These are phyloP conservation scores for Pseudogymnoascus sp. DNA, from an alignment of 2,329 filamentous ascomycete genomes.

Conservation along the genomic window DNA sequence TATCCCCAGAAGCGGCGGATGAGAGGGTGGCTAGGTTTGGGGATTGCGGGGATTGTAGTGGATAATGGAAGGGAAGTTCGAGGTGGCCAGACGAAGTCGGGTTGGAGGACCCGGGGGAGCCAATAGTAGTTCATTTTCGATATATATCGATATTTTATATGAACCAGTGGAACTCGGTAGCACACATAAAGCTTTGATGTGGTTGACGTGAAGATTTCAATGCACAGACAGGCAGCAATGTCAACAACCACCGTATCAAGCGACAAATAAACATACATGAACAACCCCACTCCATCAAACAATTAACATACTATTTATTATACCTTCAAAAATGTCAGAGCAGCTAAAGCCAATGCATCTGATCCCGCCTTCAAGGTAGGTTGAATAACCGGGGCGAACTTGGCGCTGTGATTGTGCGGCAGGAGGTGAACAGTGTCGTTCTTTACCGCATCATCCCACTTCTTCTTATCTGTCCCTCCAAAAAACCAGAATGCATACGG, in stretches of 20 bases:
- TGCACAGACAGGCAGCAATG: background rate
- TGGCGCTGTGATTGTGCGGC: constrained; percentile 50
- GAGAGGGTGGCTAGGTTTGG: constrained; percentile 16
- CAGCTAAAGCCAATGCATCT: constrained; percentile 43
- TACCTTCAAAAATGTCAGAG: constrained; percentile 31
- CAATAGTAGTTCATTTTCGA: background rate
- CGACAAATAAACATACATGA: background rate
- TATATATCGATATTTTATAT: background rate
- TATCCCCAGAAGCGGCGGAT: constrained; percentile 23
- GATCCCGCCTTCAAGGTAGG: constrained; percentile 47
- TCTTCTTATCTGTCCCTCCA: constrained; percentile 41
- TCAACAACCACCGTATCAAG: background rate
- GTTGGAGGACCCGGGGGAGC: constrained; percentile 11
- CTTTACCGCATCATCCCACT: constrained; percentile 41
- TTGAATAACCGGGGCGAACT: constrained; percentile 50
- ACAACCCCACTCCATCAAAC: background rate
- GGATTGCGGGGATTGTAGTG: constrained; percentile 21
- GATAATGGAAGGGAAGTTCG: constrained; percentile 12
- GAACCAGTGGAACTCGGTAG: too few species aligned
- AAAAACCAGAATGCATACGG: constrained; percentile 50
- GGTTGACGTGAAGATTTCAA: background rate
- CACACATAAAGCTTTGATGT: background rate
- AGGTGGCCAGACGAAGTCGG: constrained; percentile 17
- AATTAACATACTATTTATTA: too few species aligned
- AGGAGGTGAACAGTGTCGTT: constrained; percentile 31